phyloP scores from a whole-genome alignment of 345 rosid species.

The Gossypium ekmanianum region DNA sequence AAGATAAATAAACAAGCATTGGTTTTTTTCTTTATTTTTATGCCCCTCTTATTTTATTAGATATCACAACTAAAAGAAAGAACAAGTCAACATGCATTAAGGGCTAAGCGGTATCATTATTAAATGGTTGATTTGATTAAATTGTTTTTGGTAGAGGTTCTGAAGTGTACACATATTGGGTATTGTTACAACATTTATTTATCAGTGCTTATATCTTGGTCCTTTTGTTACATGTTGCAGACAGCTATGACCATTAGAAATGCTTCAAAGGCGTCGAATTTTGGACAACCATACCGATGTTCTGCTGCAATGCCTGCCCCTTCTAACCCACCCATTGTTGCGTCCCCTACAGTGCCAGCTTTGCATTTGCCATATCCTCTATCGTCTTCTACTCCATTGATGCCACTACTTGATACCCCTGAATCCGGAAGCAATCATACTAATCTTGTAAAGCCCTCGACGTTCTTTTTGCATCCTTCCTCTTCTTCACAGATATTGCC shows the following conservation, averaged over 20 bases:
- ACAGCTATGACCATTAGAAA: constrained; percentile 54
- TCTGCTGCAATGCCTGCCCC: constrained; percentile 38
- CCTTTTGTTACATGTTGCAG: constrained; percentile 45
- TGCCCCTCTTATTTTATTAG: background rate
- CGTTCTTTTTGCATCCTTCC: constrained; percentile 55
- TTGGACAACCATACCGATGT: constrained; percentile 49
- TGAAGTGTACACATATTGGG: background rate
- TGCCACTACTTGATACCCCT: constrained; percentile 46
- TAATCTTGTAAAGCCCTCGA: constrained; percentile 69
- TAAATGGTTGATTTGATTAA: background rate
- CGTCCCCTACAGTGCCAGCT: constrained; percentile 40
- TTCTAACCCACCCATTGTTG: constrained; percentile 35
- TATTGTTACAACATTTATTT: background rate
- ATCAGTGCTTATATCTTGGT: constrained; percentile 2
- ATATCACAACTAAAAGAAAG: background rate
- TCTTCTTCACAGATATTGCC: constrained; percentile 37
- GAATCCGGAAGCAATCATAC: constrained; percentile 40
- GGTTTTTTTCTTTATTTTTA: background rate
- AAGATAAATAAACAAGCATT: background rate
- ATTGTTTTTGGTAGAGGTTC: background rate
- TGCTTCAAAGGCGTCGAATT: constrained; percentile 33
- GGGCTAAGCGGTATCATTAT: background rate
- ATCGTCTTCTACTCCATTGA: constrained; percentile 43
- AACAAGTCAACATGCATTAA: background rate
- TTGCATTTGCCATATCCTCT: constrained; percentile 47